Evolutionary conservation across 352 stramenopile species (phyloP).

Genomic region (Globisporangium ultimum): DNA sequence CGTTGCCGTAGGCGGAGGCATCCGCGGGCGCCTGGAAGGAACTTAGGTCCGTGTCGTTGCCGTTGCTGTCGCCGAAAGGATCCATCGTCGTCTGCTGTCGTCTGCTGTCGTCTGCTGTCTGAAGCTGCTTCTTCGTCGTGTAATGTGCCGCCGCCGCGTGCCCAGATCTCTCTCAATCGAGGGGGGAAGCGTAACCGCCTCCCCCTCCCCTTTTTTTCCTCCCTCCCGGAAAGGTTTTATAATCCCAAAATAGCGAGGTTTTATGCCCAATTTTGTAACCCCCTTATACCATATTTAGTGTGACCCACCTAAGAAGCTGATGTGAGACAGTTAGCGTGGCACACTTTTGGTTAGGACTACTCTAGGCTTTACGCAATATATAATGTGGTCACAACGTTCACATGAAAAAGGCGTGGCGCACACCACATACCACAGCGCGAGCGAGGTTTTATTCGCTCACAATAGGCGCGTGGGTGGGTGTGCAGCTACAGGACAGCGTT

Average conservation of each 20-base stretch:
- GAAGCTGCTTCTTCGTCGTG: constrained; percentile 11
- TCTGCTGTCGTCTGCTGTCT: constrained; percentile 19
- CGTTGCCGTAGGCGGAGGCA: constrained; percentile 33
- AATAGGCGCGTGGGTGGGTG: background rate
- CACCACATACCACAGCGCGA: background rate
- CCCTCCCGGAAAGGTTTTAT: background rate
- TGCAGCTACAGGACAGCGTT: background rate
- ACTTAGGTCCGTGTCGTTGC: constrained; percentile 38
- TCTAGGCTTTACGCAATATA: no score
- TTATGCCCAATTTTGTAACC: constrained; percentile 2
- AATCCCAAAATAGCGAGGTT: background rate
- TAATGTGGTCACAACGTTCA: background rate
- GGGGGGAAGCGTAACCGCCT: constrained; percentile 2
- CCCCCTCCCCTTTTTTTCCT: constrained; percentile 5
- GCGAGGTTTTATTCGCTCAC: constrained; percentile 6
- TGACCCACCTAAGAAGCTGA: background rate
- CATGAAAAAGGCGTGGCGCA: background rate
- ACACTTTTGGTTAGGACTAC: background rate
- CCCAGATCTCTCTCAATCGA: background rate
- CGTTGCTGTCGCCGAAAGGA: constrained; percentile 50
- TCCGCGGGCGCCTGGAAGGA: constrained; percentile 59
- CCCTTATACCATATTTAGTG: background rate
- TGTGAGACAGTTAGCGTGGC: background rate
- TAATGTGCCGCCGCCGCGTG: constrained; percentile 8
- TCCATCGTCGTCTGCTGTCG: constrained; percentile 35